These are phyloP conservation scores for Aristolochia californica DNA, from an alignment of 164 flowering plant genomes.

Conservation along the genomic window DNA sequence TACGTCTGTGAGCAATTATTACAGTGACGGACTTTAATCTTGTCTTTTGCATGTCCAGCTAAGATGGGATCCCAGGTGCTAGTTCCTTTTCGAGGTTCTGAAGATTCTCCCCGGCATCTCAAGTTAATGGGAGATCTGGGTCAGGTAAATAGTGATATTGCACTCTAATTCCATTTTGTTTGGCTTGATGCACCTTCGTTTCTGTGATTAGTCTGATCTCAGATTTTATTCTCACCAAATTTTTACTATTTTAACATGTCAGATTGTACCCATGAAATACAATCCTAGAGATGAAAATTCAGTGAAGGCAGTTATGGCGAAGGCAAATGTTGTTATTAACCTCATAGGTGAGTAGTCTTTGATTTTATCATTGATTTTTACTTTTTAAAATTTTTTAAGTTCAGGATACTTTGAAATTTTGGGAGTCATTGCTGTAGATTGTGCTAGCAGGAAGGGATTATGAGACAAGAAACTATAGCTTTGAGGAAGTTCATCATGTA, in stretches of 20 bases:
- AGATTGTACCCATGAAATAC: slow-evolving; percentile 97
- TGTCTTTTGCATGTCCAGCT: slow-evolving; percentile 30
- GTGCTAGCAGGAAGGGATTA: slow-evolving; percentile 71
- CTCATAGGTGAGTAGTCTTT: slow-evolving; percentile 58
- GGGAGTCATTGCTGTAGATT: no score
- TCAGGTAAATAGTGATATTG: slow-evolving; percentile 37
- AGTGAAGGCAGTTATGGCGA: slow-evolving; percentile 94
- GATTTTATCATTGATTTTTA: neutral
- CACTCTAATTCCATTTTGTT: neutral
- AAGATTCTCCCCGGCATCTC: slow-evolving; percentile 89
- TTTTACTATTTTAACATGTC: slow-evolving; percentile 4
- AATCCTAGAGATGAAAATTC: slow-evolving; percentile 90
- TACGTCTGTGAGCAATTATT: neutral
- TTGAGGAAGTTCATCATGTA: slow-evolving; percentile 76
- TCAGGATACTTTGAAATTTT: no score
- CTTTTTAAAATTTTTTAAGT: neutral
- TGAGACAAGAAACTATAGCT: slow-evolving; percentile 88
- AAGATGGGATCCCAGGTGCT: slow-evolving; percentile 96
- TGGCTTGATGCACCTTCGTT: neutral
- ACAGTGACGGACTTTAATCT: neutral
- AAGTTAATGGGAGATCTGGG: slow-evolving; percentile 99
- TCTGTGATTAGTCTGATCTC: neutral
- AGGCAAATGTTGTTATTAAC: slow-evolving; percentile 94
- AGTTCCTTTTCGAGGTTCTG: slow-evolving; percentile 95
- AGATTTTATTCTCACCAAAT: neutral